Percentiles rank a stretch among this genome's conserved stretches.
phyloP scores from a whole-genome alignment of 2,329 filamentous ascomycete genomes.

The Calonectria pauciramosa region DNA sequence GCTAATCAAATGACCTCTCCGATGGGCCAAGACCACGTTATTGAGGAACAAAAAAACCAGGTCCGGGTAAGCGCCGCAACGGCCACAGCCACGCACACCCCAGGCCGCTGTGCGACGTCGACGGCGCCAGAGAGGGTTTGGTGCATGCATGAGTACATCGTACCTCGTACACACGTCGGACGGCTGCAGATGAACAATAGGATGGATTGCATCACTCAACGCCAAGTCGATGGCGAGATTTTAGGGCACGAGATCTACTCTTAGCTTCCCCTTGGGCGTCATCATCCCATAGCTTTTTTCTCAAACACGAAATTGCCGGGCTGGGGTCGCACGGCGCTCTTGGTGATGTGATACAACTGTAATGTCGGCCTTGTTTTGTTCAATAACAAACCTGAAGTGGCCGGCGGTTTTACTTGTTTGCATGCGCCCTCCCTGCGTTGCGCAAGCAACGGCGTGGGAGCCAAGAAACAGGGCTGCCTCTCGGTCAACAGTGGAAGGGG shows the following conservation, averaged over 20 bases:
- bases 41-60: slow-evolving; percentile 13
- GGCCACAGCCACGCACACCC: slow-evolving; percentile 34
- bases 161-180: slow-evolving; percentile 31
- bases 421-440: slow-evolving; percentile 33
- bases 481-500: slow-evolving; percentile 38
- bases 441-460: slow-evolving; percentile 40
- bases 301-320: neutral
- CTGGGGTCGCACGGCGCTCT: neutral
- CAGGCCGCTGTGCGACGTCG: slow-evolving; percentile 33
- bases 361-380: slow-evolving; percentile 29
- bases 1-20: slow-evolving; percentile 15
- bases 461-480: slow-evolving; percentile 39
- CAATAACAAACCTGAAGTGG: slow-evolving; percentile 36
- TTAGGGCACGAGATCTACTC: slow-evolving; percentile 31
- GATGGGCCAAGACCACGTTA: slow-evolving; percentile 7
- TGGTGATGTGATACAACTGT: slow-evolving; percentile 30
- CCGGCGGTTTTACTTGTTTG: slow-evolving; percentile 26
- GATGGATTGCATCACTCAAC: slow-evolving; percentile 36
- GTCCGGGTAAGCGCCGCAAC: slow-evolving; percentile 27
- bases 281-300: neutral
- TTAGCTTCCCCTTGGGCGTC: slow-evolving; percentile 6
- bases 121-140: slow-evolving; percentile 24
- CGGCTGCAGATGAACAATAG: slow-evolving; percentile 35
- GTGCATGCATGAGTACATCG: slow-evolving; percentile 28
- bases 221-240: slow-evolving; percentile 39